Evolutionary conservation across 78 protist genomes (phyloP).

Genomic region (Dictyostelium discoideum): DNA sequence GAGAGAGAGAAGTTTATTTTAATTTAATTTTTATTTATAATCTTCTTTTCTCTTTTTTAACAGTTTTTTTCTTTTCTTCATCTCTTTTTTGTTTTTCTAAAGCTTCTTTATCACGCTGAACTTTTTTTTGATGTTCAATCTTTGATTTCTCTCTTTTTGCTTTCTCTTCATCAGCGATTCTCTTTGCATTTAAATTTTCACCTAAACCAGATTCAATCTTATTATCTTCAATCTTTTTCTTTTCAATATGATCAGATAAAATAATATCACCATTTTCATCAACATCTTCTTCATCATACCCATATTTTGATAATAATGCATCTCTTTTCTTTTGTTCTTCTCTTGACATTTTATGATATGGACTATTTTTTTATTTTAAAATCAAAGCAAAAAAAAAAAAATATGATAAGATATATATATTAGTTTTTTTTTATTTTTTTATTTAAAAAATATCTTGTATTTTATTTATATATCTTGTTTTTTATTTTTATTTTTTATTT

Average conservation of each 20-base stretch:
- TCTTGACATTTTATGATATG: conserved; percentile 49
- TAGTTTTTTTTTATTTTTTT: no score
- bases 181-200: conserved; percentile 32
- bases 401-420: no score
- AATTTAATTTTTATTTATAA: background rate
- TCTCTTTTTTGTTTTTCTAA: conserved; percentile 57
- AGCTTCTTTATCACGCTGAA: conserved; percentile 40
- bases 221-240: background rate
- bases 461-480: background rate
- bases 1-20: no score
- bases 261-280: conserved; percentile 67
- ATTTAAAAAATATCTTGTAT: no score
- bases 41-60: conserved; percentile 71
- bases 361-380: background rate
- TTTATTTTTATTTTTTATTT: background rate
- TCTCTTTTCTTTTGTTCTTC: conserved; percentile 75
- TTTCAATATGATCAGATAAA: conserved; percentile 12
- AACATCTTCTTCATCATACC: conserved; percentile 57
- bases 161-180: conserved; percentile 53
- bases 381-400: no score
- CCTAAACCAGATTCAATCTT: background rate
- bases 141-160: conserved; percentile 62
- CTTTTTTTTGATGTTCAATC: conserved; percentile 48
- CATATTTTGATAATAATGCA: conserved; percentile 35
- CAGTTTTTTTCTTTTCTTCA: conserved; percentile 66